Evolutionary conservation across 495 filamentous ascomycete species (phyloP).

Genomic region (Zalerion maritima): DNA sequence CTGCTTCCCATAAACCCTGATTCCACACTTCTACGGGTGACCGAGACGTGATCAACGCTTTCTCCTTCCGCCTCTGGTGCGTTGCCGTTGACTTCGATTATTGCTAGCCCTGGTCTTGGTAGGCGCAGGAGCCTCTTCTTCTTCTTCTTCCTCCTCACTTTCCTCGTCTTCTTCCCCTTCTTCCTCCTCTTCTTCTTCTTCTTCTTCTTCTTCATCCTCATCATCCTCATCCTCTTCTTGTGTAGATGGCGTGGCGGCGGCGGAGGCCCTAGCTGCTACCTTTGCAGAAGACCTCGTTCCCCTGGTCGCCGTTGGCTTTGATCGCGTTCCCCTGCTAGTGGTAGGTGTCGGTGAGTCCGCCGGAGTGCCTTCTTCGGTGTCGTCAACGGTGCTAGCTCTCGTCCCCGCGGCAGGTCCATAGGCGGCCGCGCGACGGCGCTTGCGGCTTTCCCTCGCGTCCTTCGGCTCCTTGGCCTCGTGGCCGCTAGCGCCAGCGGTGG

Average conservation of each 20-base stretch:
- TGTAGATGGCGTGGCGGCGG: conserved; percentile 7
- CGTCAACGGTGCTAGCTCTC: conserved; percentile 39
- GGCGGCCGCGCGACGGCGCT: conserved; percentile 13
- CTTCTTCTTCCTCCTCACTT: conserved; percentile 19
- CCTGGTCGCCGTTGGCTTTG: conserved; percentile 18
- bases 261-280: conserved; percentile 21
- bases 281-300: conserved; percentile 25
- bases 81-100: too few species aligned
- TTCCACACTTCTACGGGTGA: too few species aligned
- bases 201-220: conserved; percentile 16
- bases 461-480: conserved; percentile 40
- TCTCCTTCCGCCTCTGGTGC: too few species aligned
- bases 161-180: conserved; percentile 14
- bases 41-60: too few species aligned
- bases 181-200: conserved; percentile 15
- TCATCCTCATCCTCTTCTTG: conserved; percentile 9
- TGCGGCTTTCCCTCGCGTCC: conserved; percentile 23
- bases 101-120: too few species aligned
- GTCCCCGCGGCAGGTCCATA: conserved; percentile 20
- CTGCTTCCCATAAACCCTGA: too few species aligned
- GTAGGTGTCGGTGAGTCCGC: conserved; percentile 21
- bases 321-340: conserved; percentile 18
- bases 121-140: too few species aligned
- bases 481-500: conserved; percentile 29
- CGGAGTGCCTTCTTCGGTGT: conserved; percentile 32